Percentiles rank a stretch among this genome's conserved stretches.
These are phyloP conservation scores for Gossypium trilobum DNA, from an alignment of 441 rosid species.

Conservation along the genomic window DNA sequence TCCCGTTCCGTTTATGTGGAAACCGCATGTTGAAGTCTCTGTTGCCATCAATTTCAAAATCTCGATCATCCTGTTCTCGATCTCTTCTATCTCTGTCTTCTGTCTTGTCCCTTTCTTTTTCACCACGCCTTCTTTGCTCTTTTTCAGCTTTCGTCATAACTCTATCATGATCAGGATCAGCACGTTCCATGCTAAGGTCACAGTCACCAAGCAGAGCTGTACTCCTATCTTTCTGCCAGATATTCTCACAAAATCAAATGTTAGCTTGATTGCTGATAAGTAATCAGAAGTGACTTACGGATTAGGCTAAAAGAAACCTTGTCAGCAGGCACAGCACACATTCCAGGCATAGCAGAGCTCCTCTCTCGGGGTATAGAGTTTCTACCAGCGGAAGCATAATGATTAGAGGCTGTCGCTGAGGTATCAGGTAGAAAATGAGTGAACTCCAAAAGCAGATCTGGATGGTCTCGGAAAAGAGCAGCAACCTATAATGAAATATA, in stretches of 20 bases:
- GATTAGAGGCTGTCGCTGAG: conserved; percentile 54
- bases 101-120: conserved; percentile 62
- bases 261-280: conserved; percentile 20
- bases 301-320: conserved; percentile 45
- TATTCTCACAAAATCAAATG: conserved; percentile 20
- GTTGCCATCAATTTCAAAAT: conserved; percentile 50
- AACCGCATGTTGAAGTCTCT: conserved; percentile 49
- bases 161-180: conserved; percentile 53
- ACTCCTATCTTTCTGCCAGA: conserved; percentile 65
- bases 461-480: conserved; percentile 67
- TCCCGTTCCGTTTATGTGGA: conserved; percentile 38
- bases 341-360: conserved; percentile 50
- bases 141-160: conserved; percentile 44
- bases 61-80: conserved; percentile 44
- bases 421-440: conserved; percentile 83
- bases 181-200: conserved; percentile 50
- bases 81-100: conserved; percentile 64
- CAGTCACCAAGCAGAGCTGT: conserved; percentile 40
- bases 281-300: conserved; percentile 12
- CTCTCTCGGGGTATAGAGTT: conserved; percentile 52
- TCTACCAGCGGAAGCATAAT: conserved; percentile 42
- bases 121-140: conserved; percentile 64
- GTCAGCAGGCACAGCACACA: conserved; percentile 46
- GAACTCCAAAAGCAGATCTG: conserved; percentile 77
- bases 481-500: conserved; percentile 54